Evolutionary conservation across 768 basidiomycete genomes (phyloP).

Genomic region (Coprinellus aureogranulatus): DNA sequence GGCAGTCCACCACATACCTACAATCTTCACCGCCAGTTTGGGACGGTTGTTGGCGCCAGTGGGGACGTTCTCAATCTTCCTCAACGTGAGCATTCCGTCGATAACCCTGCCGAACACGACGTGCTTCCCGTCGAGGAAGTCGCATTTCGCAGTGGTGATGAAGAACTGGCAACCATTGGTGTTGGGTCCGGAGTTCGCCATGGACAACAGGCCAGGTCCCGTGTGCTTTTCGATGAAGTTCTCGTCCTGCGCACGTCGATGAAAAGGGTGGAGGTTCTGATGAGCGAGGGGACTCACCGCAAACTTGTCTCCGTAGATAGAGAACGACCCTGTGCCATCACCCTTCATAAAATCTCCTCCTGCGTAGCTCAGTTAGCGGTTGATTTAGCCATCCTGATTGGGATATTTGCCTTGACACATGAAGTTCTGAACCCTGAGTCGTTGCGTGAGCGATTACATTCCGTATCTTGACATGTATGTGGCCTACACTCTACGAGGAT

Average conservation of each 20-base stretch:
- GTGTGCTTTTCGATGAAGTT: constrained; percentile 91
- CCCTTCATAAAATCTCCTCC: constrained; percentile 93
- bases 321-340: constrained; percentile 94
- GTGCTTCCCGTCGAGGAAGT: constrained; percentile 94
- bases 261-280: not conserved
- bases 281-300: constrained; percentile 52
- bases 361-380: constrained; percentile 22
- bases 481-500: constrained; percentile 64
- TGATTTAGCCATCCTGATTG: not conserved
- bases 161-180: constrained; percentile 99
- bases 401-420: constrained; percentile 83
- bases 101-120: constrained; percentile 90
- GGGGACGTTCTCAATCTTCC: constrained; percentile 95
- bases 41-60: constrained; percentile 89
- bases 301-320: constrained; percentile 95
- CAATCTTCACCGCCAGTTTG: constrained; percentile 84
- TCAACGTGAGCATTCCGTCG: constrained; percentile 90
- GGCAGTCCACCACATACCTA: constrained; percentile 49
- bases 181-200: constrained; percentile 95
- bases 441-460: constrained; percentile 11
- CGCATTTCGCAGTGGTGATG: constrained; percentile 91
- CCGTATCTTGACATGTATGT: not conserved
- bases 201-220: constrained; percentile 83
- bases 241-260: constrained; percentile 65
- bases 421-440: constrained; percentile 76